These are phyloP conservation scores for Flaveria floridana DNA, from an alignment of 140 eudicot genomes.

Conservation along the genomic window DNA sequence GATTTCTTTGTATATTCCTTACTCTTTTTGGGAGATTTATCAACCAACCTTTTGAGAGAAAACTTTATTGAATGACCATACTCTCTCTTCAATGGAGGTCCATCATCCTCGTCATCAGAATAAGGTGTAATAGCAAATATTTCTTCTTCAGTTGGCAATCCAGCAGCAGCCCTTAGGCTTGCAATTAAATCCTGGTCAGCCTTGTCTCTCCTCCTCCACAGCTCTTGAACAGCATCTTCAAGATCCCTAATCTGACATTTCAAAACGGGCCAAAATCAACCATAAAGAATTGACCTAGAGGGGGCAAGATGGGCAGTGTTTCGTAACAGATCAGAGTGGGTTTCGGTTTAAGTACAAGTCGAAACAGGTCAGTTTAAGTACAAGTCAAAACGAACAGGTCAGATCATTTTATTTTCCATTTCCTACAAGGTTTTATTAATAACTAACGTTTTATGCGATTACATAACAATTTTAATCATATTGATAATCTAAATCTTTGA, in stretches of 20 bases:
- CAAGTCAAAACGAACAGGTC: background rate
- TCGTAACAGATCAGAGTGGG: background rate
- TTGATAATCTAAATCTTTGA: background rate
- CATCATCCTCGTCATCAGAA: conserved; percentile 84
- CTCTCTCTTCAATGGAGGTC: conserved; percentile 59
- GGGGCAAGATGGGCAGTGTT: background rate
- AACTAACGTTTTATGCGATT: background rate
- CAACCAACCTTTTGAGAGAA: conserved; percentile 68
- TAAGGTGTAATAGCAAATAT: conserved; percentile 78
- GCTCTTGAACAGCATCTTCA: conserved; percentile 97
- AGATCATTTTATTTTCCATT: background rate
- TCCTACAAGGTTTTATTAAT: background rate
- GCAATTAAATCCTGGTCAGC: conserved; percentile 68
- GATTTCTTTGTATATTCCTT: conserved; percentile 59
- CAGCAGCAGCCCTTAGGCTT: conserved; percentile 90
- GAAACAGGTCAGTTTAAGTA: conserved; percentile 1
- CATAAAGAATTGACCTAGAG: background rate
- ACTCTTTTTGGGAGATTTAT: conserved; percentile 60
- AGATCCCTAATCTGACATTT: conserved; percentile 62
- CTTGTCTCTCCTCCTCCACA: conserved; percentile 92
- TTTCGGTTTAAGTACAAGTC: background rate
- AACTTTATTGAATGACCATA: conserved; percentile 70
- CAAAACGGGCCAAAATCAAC: conserved; percentile 5
- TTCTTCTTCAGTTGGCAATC: conserved; percentile 89
- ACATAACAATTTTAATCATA: background rate